Conservation (phyloP, 2,329 filamentous ascomycete genomes). For the Magnaporthiopsis rhizophila region DNA sequence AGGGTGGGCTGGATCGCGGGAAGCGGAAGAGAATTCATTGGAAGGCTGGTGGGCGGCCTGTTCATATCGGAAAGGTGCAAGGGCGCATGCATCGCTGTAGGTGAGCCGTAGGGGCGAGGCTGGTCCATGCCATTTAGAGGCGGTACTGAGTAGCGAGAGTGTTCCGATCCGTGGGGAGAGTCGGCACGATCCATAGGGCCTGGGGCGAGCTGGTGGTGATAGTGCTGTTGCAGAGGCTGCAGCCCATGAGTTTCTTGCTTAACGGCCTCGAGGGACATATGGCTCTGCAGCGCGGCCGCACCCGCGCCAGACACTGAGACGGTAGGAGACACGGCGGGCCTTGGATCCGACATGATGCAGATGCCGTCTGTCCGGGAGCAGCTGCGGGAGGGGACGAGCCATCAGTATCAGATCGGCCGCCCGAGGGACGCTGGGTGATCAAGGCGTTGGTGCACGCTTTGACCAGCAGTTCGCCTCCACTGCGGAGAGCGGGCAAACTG, state of each 20-base stretch:
- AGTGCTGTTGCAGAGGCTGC: conserved; percentile 12
- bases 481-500: background rate
- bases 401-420: background rate
- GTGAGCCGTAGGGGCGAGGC: conserved; percentile 42
- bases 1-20: conserved; percentile 8
- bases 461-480: background rate
- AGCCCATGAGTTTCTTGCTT: conserved; percentile 6
- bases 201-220: conserved; percentile 16
- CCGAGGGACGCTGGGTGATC: background rate
- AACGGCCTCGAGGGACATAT: background rate
- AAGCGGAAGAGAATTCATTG: conserved; percentile 3
- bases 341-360: background rate
- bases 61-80: conserved; percentile 36
- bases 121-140: conserved; percentile 33
- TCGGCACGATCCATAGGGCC: conserved; percentile 42
- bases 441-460: background rate
- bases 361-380: background rate
- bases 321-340: background rate
- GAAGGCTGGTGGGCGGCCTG: conserved; percentile 31
- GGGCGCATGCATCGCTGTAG: conserved; percentile 41
- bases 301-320: background rate
- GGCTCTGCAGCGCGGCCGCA: background rate
- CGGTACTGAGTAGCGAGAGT: conserved; percentile 46
- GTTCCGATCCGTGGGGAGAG: conserved; percentile 52
- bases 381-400: background rate